Evolutionary conservation across 73 alveolate genomes (phyloP), one percentile per base, ranked within the genome.

Genomic region (Effrenium voratum): DNA sequence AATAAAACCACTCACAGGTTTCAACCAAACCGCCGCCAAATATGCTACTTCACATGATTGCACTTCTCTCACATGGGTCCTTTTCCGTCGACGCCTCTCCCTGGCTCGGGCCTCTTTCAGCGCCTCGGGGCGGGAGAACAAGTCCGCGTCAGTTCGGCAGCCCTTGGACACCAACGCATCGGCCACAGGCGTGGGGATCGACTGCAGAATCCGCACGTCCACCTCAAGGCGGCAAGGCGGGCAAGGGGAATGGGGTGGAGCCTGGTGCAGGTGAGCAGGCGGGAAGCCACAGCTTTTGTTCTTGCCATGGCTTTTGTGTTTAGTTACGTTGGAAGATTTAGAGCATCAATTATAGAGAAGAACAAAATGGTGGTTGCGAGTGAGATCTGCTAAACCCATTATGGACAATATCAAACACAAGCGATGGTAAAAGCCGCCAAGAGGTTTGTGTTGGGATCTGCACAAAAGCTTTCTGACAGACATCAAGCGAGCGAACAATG

Each of bases 161-260:
- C 85, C 86, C 86, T 73, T 68, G 32, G 96, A 28, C 10, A 88
- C 45, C 96, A 88, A 32, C 50, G 96, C 66, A 45, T 88, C 96
- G n/a, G 96, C 96, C 86, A 88, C 76, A 0, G 96, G 96, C 28
- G 86, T 88, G 45, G 96, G 96, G 40, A 88, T 88, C 44, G 96
- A 88, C 41, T 46, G 96, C 50, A 88, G 85, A 86, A 88, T 88
- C 63, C 96, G 85, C 85, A 88, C 85, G 57, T 88, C 96, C 96
- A 88, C 28, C 47, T 82, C 94, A 82, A 30, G 66, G 16, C 38
- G 72, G 16, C 72, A 1, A 55, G n/a, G 16, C n/a, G 16, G 72
- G 28, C 28, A 57, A 57, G 22, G 68, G 22, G 22, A 57, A 57
- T 57, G 72, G 72, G 72, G 28, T 22, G 28, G 3, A 57, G 28